Evolutionary conservation across 2,329 filamentous ascomycete genomes (phyloP), one percentile per base, ranked within the genome.

Genomic region (Aureobasidium melanogenum): DNA sequence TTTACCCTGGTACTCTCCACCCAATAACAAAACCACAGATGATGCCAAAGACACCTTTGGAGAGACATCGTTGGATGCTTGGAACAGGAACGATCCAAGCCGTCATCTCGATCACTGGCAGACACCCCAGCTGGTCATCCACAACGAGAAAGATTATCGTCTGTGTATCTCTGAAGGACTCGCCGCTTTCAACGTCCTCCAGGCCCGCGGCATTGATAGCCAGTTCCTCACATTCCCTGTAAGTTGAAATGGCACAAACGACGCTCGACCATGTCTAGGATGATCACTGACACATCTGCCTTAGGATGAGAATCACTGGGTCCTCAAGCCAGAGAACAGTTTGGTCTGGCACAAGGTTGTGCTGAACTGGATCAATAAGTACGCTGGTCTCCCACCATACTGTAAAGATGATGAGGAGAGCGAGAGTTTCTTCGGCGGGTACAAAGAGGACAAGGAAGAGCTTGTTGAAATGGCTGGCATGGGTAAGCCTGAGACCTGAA

Each of bases 301-400:
- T 14, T 17, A 47, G 0, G 91, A 89, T 69, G 88, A 91, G 73
- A 84, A 86, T 55, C 86, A 89, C 67, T 88, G 90, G 90, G 91
- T 97, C 4, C 71, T 96, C 59, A 96, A 96, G 72, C 89, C 88
- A 0, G 93, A 97, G 75, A 97, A 97, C 73, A 88, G 86, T 3
- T 77, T 97, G 19, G 81, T 95, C 22, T 97, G 94, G 94, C 91
- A 97, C 69, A 83, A 83, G 61, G 88, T 91, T 62, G 91, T 97
- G 17, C 71, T 97, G 32, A 84, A 84, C 61, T 97, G 89, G 85
- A 84, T 88, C 66, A 85, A 85, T 69, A 78, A 78, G 64, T 79
- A 83, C 69, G 79, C 78, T 2, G 83, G 82, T 1, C 67, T 85
- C 61, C 74, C 77, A 26, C 75, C 78, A 55, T 70, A 71, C 4